A percentile compares a stretch with the other conserved stretches of the same genome.
phyloP scores from a whole-genome alignment of 164 flowering plant species.

The Chloranthus sessilifolius region DNA sequence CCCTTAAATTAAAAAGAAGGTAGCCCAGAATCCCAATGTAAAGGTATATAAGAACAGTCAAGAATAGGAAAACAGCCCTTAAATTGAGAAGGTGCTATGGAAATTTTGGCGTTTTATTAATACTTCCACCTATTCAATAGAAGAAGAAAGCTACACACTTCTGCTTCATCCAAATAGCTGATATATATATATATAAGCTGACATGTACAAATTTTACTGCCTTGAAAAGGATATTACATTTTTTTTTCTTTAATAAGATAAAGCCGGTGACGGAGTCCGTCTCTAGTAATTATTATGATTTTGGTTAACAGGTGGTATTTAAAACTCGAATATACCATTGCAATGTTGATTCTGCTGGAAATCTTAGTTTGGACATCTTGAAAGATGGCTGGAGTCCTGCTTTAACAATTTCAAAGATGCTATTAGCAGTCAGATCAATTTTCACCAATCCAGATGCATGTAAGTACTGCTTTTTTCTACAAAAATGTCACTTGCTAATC shows the following conservation, averaged over 20 bases:
- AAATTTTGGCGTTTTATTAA: too few species aligned
- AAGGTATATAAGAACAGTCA: too few species aligned
- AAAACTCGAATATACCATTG: constrained; percentile 93
- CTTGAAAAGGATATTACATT: not conserved
- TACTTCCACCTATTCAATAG: too few species aligned
- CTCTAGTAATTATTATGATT: not conserved
- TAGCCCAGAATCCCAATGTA: too few species aligned
- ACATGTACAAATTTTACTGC: too few species aligned
- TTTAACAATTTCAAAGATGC: constrained; percentile 78
- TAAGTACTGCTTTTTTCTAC: constrained; percentile 26
- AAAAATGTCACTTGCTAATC: not conserved
- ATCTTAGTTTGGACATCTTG: constrained; percentile 67
- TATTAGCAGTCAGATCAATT: constrained; percentile 68
- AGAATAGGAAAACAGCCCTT: too few species aligned
- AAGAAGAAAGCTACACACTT: too few species aligned
- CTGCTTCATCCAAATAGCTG: too few species aligned
- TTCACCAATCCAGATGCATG: constrained; percentile 78
- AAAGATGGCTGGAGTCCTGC: constrained; percentile 98
- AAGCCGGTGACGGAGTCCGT: too few species aligned
- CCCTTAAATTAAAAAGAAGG: too few species aligned
- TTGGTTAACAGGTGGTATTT: constrained; percentile 57
- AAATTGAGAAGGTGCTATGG: too few species aligned
- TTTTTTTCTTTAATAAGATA: constrained; percentile 4
- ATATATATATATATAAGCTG: too few species aligned
- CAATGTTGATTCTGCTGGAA: constrained; percentile 79